These are phyloP conservation scores for Brassica nigra DNA, from an alignment of 345 rosid species.

Conservation along the genomic window DNA sequence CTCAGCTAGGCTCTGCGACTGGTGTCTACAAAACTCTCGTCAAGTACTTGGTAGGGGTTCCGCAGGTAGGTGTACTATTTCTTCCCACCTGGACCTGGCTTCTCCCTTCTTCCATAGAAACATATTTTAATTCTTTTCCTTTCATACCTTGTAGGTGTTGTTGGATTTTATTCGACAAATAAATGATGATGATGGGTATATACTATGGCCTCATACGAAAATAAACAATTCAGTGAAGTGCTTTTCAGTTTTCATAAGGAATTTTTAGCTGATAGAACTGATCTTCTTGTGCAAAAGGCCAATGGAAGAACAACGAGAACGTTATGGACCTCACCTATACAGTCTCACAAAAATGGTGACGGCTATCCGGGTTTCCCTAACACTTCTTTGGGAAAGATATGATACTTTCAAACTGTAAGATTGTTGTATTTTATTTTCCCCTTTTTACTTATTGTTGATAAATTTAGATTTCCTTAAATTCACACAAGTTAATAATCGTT, in stretches of 20 bases:
- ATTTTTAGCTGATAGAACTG: slow-evolving; percentile 16
- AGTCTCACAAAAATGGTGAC: slow-evolving; percentile 72
- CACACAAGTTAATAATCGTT: slow-evolving; percentile 17
- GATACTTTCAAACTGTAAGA: slow-evolving; percentile 71
- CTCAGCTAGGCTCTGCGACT: slow-evolving; percentile 95
- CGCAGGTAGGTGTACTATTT: slow-evolving; percentile 60
- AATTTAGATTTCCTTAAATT: slow-evolving; percentile 7
- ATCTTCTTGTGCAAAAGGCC: slow-evolving; percentile 63
- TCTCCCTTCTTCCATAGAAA: not conserved
- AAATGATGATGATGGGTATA: slow-evolving; percentile 97
- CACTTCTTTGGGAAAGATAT: slow-evolving; percentile 67
- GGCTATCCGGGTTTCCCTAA: slow-evolving; percentile 62
- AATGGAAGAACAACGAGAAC: slow-evolving; percentile 97
- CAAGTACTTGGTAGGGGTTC: slow-evolving; percentile 97
- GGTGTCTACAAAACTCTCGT: slow-evolving; percentile 98
- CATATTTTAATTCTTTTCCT: not conserved
- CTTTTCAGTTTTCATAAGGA: slow-evolving; percentile 19
- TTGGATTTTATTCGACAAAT: slow-evolving; percentile 89
- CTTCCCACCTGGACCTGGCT: not conserved
- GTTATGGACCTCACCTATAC: slow-evolving; percentile 93
- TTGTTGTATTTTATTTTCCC: slow-evolving; percentile 16
- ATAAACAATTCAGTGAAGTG: not conserved
- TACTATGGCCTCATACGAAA: slow-evolving; percentile 16
- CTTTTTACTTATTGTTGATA: not conserved
- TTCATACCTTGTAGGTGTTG: slow-evolving; percentile 65